phyloP scores from a whole-genome alignment of 1,284 basidiomycete species.

The Cutaneotrichosporon cyanovorans region DNA sequence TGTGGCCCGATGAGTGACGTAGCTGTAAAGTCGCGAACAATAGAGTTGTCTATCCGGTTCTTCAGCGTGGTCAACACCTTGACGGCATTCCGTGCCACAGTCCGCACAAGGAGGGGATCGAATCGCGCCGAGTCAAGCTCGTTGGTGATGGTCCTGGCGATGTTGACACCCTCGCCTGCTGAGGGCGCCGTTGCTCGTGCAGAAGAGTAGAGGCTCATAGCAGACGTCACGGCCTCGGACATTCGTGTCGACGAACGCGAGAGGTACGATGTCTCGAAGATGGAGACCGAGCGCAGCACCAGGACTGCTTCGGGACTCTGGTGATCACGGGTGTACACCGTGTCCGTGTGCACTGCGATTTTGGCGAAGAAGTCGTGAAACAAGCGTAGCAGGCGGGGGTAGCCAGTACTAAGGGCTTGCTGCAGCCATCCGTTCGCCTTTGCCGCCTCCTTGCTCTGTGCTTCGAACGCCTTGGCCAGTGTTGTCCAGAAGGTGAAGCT shows the following conservation, averaged over 20 bases:
- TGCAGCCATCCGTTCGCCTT: slow-evolving; percentile 63
- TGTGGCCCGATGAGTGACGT: slow-evolving; percentile 65
- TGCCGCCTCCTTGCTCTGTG: slow-evolving; percentile 64
- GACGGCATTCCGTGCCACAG: slow-evolving; percentile 65
- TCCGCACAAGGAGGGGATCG: slow-evolving; percentile 74
- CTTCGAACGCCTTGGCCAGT: slow-evolving; percentile 69
- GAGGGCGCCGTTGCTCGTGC: slow-evolving; percentile 64
- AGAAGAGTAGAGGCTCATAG: slow-evolving; percentile 53
- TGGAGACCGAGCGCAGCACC: slow-evolving; percentile 69
- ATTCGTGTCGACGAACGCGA: slow-evolving; percentile 72
- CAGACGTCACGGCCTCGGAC: slow-evolving; percentile 67
- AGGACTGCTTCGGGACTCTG: slow-evolving; percentile 91
- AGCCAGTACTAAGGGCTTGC: slow-evolving; percentile 73
- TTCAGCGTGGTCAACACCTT: slow-evolving; percentile 61
- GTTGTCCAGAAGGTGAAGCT: slow-evolving; percentile 86
- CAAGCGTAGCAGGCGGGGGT: slow-evolving; percentile 74
- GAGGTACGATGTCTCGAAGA: slow-evolving; percentile 76
- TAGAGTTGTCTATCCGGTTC: slow-evolving; percentile 56
- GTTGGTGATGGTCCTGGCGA: slow-evolving; percentile 71
- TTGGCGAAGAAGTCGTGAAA: slow-evolving; percentile 95
- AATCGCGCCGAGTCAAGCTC: slow-evolving; percentile 89
- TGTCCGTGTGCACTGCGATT: slow-evolving; percentile 89
- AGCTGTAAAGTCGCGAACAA: slow-evolving; percentile 67
- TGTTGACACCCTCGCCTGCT: slow-evolving; percentile 63
- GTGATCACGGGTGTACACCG: slow-evolving; percentile 68